Percentiles rank a stretch among this genome's conserved stretches.
Conservation (phyloP, 768 basidiomycete genomes). For the Chalciporus pseudorubinellus region DNA sequence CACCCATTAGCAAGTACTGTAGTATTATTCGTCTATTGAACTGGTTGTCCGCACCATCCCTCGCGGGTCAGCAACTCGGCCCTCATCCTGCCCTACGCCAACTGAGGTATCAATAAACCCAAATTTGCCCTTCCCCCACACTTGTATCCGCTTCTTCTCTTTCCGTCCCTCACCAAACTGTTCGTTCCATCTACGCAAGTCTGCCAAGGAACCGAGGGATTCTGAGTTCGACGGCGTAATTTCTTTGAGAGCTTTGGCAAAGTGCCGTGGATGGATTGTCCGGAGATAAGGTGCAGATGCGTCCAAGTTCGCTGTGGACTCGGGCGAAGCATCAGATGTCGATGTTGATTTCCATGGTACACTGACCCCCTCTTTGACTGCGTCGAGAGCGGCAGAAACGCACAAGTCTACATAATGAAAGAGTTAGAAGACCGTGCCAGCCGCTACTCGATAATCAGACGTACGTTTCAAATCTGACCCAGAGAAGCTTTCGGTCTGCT, state of each 20-base stretch:
- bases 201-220: constrained; percentile 67
- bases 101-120: constrained; percentile 65
- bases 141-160: constrained; percentile 62
- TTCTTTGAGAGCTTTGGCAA: constrained; percentile 81
- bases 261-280: constrained; percentile 58
- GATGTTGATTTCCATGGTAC: constrained; percentile 65
- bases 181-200: constrained; percentile 86
- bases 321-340: constrained; percentile 5
- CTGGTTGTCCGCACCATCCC: constrained; percentile 11
- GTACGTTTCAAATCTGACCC: constrained; percentile 93
- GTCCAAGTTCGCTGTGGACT: constrained; percentile 3
- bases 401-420: constrained; percentile 64
- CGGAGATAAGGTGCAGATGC: constrained; percentile 29
- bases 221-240: constrained; percentile 91
- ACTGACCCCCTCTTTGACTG: constrained; percentile 79
- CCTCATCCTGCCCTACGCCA: constrained; percentile 37
- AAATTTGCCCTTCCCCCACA: constrained; percentile 87
- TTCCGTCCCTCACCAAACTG: constrained; percentile 87
- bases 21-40: constrained; percentile 29
- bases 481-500: constrained; percentile 81
- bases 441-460: constrained; percentile 26
- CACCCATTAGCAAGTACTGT: constrained; percentile 15
- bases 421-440: constrained; percentile 7
- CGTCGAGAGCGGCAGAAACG: constrained; percentile 87
- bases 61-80: constrained; percentile 37